Percentiles rank a stretch among this genome's conserved stretches.
Evolutionary conservation across 805 yeast species (phyloP).

Genomic region (Tetrapisispora phaffii): DNA sequence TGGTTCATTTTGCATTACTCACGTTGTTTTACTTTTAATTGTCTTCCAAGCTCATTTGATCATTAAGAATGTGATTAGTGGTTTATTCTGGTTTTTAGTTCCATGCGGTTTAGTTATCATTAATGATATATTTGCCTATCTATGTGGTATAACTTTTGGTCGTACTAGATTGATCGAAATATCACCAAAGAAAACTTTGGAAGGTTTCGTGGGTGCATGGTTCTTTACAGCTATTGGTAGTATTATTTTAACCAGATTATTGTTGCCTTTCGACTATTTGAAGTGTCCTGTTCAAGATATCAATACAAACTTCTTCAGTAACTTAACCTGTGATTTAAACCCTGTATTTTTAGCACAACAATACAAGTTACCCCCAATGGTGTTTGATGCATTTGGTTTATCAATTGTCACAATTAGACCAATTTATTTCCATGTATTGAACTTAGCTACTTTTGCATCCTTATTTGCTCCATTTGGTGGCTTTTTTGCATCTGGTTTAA

Average conservation of each 20-base stretch:
- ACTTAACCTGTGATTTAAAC: conserved; percentile 68
- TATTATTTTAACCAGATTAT: conserved; percentile 49
- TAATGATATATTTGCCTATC: conserved; percentile 91
- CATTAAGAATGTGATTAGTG: conserved; percentile 78
- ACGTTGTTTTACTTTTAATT: conserved; percentile 82
- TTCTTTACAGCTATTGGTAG: conserved; percentile 76
- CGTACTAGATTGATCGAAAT: conserved; percentile 83
- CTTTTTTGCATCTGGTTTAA: conserved; percentile 93
- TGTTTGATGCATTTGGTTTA: conserved; percentile 40
- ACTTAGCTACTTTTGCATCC: conserved; percentile 89
- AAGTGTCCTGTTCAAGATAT: conserved; percentile 78
- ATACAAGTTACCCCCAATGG: conserved; percentile 61
- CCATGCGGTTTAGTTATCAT: conserved; percentile 89
- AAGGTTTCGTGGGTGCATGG: conserved; percentile 98
- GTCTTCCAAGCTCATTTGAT: conserved; percentile 92
- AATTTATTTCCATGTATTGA: conserved; percentile 78
- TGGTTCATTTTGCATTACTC: conserved; percentile 87
- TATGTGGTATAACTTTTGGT: conserved; percentile 96
- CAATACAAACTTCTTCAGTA: conserved; percentile 49
- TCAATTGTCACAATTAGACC: conserved; percentile 64
- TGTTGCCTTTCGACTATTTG: conserved; percentile 61
- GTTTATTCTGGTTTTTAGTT: conserved; percentile 87
- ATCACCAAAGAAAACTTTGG: conserved; percentile 95
- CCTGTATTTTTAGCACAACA: conserved; percentile 82
- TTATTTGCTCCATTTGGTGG: conserved; percentile 98